Evolutionary conservation across 1,284 basidiomycete genomes (phyloP), one percentile per base, ranked within the genome.

Genomic region (Tausonia pullulans): DNA sequence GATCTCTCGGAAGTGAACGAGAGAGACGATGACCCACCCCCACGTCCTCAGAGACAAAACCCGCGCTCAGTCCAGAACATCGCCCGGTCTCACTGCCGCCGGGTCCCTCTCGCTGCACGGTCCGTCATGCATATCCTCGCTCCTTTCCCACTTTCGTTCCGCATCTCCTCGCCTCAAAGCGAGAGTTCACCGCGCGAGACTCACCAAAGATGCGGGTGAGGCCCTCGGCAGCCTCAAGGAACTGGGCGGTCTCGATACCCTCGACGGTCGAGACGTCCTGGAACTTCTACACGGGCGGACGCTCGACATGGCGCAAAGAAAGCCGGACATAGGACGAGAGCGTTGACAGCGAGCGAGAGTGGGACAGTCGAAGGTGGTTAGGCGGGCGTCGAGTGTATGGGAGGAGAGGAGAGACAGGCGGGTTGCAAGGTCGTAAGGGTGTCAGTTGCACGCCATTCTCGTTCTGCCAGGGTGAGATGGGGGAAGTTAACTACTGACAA

Each of bases 171-270:
- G 27, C 27, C 27, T 27, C 27, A 27, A 27, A 1, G 27, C 27
- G 27, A 27, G 27, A 1, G 27, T 27, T 27, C 27, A 27, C 27
- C 27, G 27, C 27, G 27, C 0, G 14, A 1, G 52, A 76, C 85
- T 67, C 71, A 95, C 93, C 88, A 74, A 98, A 97, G 70, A 99
- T 80, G 69, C 87, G 86, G 69, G 95, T 87, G 59, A 99, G 81
- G 55, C 91, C 93, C 70, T 90, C 83, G 3, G 89, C 82, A 8
- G 96, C 96, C 72, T 96, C 86, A 68, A 95, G 81, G 80, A 98
- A 99, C 55, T 82, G 80, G 54, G 83, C 75, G 3, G 96, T 98
- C 74, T 97, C 86, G 74, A 98, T 84, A 69, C 95, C 94, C 69
- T 81, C 81, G 70, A 90, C 87, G 68, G 87, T 90, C 48, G 87